Conservation (phyloP, 2,329 filamentous ascomycete genomes). For the Pseudovirgaria hyperparasitica region DNA sequence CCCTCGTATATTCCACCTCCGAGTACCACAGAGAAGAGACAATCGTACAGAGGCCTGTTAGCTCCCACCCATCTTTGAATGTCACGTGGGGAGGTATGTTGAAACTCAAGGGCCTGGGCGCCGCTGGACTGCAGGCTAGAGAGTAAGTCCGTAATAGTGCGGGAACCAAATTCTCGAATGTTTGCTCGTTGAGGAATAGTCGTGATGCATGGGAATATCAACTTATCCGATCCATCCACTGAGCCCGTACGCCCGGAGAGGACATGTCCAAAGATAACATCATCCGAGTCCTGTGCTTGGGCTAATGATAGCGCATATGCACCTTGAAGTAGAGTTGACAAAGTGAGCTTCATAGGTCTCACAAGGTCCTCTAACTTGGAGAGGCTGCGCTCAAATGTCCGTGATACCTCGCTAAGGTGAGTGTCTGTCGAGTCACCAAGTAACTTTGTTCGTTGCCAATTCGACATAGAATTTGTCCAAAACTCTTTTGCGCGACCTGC, state of each 20-base stretch:
- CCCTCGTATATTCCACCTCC: conserved; percentile 4
- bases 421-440: conserved; percentile 5
- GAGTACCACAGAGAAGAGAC: conserved; percentile 21
- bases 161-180: conserved; percentile 7
- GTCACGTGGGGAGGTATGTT: conserved; percentile 22
- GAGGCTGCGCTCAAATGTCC: conserved; percentile 9
- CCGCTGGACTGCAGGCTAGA: conserved; percentile 11
- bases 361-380: conserved; percentile 14
- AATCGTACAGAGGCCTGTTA: conserved; percentile 20
- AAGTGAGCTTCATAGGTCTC: conserved; percentile 16
- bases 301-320: conserved; percentile 22
- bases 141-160: conserved; percentile 13
- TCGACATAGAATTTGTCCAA: conserved; percentile 14
- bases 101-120: conserved; percentile 19
- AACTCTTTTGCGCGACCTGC: conserved; percentile 13
- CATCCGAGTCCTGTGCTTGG: conserved; percentile 12
- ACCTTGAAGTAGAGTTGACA: conserved; percentile 19
- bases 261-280: conserved; percentile 21
- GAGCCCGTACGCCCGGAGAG: conserved; percentile 21
- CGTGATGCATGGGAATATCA: conserved; percentile 24
- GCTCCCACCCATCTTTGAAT: conserved; percentile 24
- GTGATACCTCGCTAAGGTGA: conserved; percentile 5
- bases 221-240: conserved; percentile 16
- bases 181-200: conserved; percentile 24
- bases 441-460: conserved; percentile 12